phyloP scores from a whole-genome alignment of 176 grass and related monocot species.

The Pontederia paniculata region DNA sequence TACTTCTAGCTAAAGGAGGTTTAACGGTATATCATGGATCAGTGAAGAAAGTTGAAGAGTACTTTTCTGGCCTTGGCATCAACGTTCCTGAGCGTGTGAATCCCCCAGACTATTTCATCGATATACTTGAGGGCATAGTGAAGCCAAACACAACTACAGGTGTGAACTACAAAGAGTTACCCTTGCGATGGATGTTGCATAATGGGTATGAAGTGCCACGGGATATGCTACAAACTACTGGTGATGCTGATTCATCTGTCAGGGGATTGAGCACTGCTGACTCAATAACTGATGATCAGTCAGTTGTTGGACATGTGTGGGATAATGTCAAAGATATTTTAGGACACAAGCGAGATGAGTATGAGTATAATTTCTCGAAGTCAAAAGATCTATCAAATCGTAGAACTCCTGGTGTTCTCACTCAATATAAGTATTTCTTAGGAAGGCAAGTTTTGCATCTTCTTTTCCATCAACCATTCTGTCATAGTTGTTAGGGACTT shows the following conservation, averaged over 20 bases:
- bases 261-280: conserved; percentile 21
- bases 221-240: conserved; percentile 55
- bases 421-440: conserved; percentile 71
- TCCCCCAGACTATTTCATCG: conserved; percentile 83
- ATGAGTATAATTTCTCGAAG: conserved; percentile 50
- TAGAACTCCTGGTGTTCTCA: conserved; percentile 46
- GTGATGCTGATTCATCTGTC: conserved; percentile 33
- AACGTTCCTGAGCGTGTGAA: conserved; percentile 73
- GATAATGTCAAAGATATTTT: conserved; percentile 60
- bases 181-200: conserved; percentile 76
- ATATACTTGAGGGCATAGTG: conserved; percentile 75
- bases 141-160: conserved; percentile 36
- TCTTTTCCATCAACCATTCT: background rate
- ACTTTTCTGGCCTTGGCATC: conserved; percentile 57
- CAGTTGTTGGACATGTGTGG: conserved; percentile 54
- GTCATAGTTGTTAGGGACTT: background rate
- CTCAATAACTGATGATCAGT: conserved; percentile 17
- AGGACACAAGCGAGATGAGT: conserved; percentile 62
- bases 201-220: conserved; percentile 68
- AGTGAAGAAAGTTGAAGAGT: conserved; percentile 80
- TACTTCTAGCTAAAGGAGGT: conserved; percentile 81
- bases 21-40: conserved; percentile 63
- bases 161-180: conserved; percentile 55
- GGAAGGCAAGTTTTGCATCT: conserved; percentile 37
- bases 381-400: conserved; percentile 64